phyloP scores from a whole-genome alignment of 345 rosid species.

The Hibiscus mutabilis region DNA sequence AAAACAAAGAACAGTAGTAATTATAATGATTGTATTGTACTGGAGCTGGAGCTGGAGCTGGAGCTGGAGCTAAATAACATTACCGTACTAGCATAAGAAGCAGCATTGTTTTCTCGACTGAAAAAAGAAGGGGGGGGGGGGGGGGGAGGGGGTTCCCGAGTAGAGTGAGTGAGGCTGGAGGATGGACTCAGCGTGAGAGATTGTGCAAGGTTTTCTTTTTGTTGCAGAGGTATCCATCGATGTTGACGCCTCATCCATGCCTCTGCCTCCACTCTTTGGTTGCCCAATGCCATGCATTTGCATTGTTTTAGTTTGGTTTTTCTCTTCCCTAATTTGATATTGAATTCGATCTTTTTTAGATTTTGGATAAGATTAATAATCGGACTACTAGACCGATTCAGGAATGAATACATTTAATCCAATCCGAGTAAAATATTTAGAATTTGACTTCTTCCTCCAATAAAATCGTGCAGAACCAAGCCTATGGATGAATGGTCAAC shows the following conservation, averaged over 20 bases:
- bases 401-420: too few relatives aligned
- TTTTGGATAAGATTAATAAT: too few relatives aligned
- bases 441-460: too few relatives aligned
- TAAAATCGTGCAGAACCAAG: too few relatives aligned
- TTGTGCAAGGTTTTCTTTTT: slow-evolving; percentile 15
- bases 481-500: too few relatives aligned
- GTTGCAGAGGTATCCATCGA: slow-evolving; percentile 25
- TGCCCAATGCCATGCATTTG: not conserved
- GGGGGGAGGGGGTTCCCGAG: too few relatives aligned
- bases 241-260: slow-evolving; percentile 64
- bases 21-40: slow-evolving; percentile 34
- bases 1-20: too few relatives aligned
- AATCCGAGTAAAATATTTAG: too few relatives aligned
- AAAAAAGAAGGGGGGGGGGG: too few relatives aligned
- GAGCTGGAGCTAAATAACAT: too few relatives aligned
- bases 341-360: too few relatives aligned
- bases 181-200: not conserved
- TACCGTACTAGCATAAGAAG: not conserved
- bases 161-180: slow-evolving; percentile 14
- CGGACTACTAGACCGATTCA: too few relatives aligned
- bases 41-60: slow-evolving; percentile 19
- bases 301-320: not conserved
- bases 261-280: slow-evolving; percentile 34
- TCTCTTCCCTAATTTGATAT: not conserved
- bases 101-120: slow-evolving; percentile 9